phyloP scores from a whole-genome alignment of 441 rosid species.

The Adansonia madagascariensis region DNA sequence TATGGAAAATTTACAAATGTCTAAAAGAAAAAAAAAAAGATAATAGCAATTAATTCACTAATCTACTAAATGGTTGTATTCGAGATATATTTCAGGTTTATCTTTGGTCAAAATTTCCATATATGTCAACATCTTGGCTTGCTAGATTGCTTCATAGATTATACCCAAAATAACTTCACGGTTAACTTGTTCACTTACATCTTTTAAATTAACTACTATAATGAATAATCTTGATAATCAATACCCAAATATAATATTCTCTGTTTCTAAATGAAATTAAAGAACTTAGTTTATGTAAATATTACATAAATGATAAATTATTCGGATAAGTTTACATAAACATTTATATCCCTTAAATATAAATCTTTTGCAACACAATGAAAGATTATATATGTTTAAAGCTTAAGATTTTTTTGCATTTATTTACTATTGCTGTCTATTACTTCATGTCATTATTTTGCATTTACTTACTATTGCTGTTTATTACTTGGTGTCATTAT shows the following conservation, averaged over 20 bases:
- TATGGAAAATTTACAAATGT: constrained; percentile 21
- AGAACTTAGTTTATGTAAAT: background rate
- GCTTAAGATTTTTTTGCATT: too few species aligned
- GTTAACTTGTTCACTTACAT: background rate
- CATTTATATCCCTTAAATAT: too few species aligned
- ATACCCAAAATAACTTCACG: background rate
- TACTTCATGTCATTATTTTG: too few species aligned
- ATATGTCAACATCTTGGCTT: background rate
- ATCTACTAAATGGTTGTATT: background rate
- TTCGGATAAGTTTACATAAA: too few species aligned
- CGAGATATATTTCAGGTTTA: background rate
- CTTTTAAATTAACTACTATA: too few species aligned
- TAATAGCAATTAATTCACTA: constrained; percentile 7
- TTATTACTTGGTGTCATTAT: too few species aligned
- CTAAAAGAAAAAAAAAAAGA: background rate
- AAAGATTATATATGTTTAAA: too few species aligned
- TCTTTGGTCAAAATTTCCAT: background rate
- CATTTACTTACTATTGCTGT: too few species aligned
- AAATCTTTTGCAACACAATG: too few species aligned
- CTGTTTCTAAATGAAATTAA: background rate
- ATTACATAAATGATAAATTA: too few species aligned
- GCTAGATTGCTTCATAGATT: background rate
- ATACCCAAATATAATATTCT: background rate
- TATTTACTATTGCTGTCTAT: too few species aligned
- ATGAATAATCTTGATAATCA: background rate